These are phyloP conservation scores for Orbilia javanica DNA, from an alignment of 2,329 filamentous ascomycete species.

Conservation along the genomic window DNA sequence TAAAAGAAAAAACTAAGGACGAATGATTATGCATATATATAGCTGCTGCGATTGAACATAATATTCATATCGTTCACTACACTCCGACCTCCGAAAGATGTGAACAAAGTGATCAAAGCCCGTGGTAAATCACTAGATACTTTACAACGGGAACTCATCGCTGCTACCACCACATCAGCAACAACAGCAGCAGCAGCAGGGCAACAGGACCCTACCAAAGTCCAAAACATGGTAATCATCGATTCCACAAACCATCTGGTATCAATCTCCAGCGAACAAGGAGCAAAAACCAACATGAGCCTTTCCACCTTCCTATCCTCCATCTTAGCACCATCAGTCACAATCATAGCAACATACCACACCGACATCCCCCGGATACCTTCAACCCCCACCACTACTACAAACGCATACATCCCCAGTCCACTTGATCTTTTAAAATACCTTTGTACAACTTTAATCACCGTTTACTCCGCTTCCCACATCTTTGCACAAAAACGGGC, in stretches of 20 bases:
- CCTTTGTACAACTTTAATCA: conserved; percentile 88
- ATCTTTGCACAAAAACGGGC: conserved; percentile 81
- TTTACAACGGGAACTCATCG: conserved; percentile 73
- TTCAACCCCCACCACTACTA: conserved; percentile 59
- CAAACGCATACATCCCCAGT: conserved; percentile 70
- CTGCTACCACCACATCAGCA: conserved; percentile 63
- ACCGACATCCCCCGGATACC: conserved; percentile 76
- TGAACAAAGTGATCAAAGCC: conserved; percentile 77
- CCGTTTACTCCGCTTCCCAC: conserved; percentile 79
- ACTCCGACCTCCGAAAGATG: conserved; percentile 73
- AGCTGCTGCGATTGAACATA: conserved; percentile 71
- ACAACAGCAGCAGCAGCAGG: conserved; percentile 2
- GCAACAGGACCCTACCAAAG: conserved; percentile 16
- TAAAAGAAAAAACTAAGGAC: background rate
- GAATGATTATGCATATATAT: too few relatives aligned
- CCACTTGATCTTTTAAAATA: conserved; percentile 81
- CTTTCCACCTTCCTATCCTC: conserved; percentile 76
- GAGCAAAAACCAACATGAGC: conserved; percentile 24
- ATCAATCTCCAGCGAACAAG: conserved; percentile 45
- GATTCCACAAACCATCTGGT: conserved; percentile 48
- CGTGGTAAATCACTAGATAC: conserved; percentile 71
- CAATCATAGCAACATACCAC: conserved; percentile 85
- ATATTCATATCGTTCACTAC: conserved; percentile 85
- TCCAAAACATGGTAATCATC: conserved; percentile 43
- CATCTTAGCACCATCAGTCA: conserved; percentile 75